Base-by-base conservation (phyloP, 2,329 filamentous ascomycete species). In the Diaporthe aspalathi region DNA sequence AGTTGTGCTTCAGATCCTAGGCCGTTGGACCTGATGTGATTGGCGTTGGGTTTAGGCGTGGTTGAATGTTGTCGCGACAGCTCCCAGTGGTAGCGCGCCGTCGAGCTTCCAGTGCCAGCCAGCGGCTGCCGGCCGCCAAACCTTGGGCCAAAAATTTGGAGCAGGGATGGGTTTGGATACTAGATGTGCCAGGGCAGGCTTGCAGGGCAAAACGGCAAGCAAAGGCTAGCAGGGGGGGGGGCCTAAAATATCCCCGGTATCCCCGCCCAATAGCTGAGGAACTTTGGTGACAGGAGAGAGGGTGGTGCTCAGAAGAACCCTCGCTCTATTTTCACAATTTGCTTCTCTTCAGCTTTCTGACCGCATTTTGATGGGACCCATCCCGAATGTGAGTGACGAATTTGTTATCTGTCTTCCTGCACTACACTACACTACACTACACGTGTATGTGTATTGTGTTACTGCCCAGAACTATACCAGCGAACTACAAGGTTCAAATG, bases 21-120 rank as follows among this genome's bases (percentile, higher is more conserved):
- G 40, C 17, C 40, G n/a, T 60, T 53, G 47, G 45, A n/a, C n/a
- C 27, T 65, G 60, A 63, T 29, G 60, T 22, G 45, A 40, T 22
- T 22, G 45, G 38, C 35, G 54, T 29, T 17, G 67, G 22, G 17
- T n/a, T 60, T 38, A 14, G 12, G 53, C 20, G 22, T 45, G 22
- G 38, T 62, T 68, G 53, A n/a, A 60, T 56, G 70, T 52, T 49
- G 70, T 72, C 67, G 70, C 70, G 67, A 66, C 68, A 60, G 67
- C 67, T 67, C 29, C 24, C n/a, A 45, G 32, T 24, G 32, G 54
- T 66, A 70, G 57, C 67, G 67, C 70, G 70, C 70, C 65, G n/a
- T 45, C 50, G 29, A 72, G 71, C 52, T 72, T 35, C 17, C 16
- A 43, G 38, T 29, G 56, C 38, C 56, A 29, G 29, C 29, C 52